Base-by-base conservation (phyloP, 2,329 filamentous ascomycete species). In the Amphichorda felina region DNA sequence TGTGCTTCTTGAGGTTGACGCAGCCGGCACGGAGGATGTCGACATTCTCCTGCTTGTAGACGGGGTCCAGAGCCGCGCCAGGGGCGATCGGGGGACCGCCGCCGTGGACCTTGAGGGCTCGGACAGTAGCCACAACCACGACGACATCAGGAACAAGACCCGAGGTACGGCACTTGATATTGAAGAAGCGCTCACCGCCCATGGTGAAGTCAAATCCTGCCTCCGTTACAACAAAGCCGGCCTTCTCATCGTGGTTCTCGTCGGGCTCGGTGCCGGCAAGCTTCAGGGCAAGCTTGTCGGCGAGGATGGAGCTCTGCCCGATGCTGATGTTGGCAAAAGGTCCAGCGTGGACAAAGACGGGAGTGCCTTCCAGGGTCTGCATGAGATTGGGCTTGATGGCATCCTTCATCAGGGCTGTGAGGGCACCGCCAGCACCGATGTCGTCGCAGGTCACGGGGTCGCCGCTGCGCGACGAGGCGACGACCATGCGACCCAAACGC, bases 121-220 rank as follows among this genome's bases (percentile, higher is more conserved):
- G 82, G 31, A 98, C 84, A 3, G 91, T 98, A 17, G 91, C 89
- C 26, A 98, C 91, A 40, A 98, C 79, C 30, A 98, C 86, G 6
- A 94, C 88, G 2, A 87, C 85, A 51, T 98, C 91, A 2, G 91
- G 91, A 3, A 86, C 76, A 31, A 98, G 79, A 17, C 89, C 89
- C 5, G 89, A 95, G 8, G 87, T 83, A 41, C 91, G 82, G 66
- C 91, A 96, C 72, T 98, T 98, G 70, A 98, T 96, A 68, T 98
- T 96, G 77, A 98, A 96, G 72, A 98, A 98, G 35, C 91, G 82
- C 71, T 98, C 91, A 43, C 91, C 91, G 44, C 91, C 91, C 91
- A 98, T 98, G 50, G 91, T 96, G 64, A 98, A 98, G 61, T 98
- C 91, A 59, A 98, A 98, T 8, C 91, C 91, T 36, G 91, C 89